A percentile compares a stretch with the other conserved stretches of the same genome.
Evolutionary conservation across 2,329 filamentous ascomycete species (phyloP).

Genomic region (Stachybotrys chartarum): DNA sequence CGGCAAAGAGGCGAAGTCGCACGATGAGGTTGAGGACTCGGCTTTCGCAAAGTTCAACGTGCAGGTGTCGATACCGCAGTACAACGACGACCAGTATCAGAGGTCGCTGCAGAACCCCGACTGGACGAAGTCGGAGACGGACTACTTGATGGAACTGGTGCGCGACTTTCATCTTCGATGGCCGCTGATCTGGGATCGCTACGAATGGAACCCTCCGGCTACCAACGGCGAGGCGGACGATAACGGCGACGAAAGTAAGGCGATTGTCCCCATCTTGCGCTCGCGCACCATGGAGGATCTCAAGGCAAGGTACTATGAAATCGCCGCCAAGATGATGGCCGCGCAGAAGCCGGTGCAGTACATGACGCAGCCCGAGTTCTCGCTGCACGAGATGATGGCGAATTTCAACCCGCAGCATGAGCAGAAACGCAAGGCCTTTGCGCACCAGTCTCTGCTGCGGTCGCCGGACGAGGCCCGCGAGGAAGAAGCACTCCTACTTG

Average conservation of each 20-base stretch:
- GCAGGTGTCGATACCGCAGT: conserved; percentile 67
- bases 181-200: conserved; percentile 87
- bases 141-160: conserved; percentile 74
- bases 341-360: conserved; percentile 71
- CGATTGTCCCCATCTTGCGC: conserved; percentile 45
- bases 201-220: conserved; percentile 58
- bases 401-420: conserved; percentile 82
- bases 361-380: conserved; percentile 84
- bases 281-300: conserved; percentile 77
- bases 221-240: conserved; percentile 37
- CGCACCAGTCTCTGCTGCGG: conserved; percentile 69
- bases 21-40: conserved; percentile 45
- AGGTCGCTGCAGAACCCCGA: conserved; percentile 64
- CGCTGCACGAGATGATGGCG: conserved; percentile 74
- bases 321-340: conserved; percentile 77
- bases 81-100: conserved; percentile 82
- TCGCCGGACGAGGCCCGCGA: conserved; percentile 85
- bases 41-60: conserved; percentile 85
- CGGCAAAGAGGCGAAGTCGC: conserved; percentile 25
- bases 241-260: conserved; percentile 41
- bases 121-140: conserved; percentile 91
- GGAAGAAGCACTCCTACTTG: conserved; percentile 81
- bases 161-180: conserved; percentile 81
- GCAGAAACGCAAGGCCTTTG: conserved; percentile 74
- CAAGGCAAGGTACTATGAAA: conserved; percentile 83